Conservation (phyloP, 257 asterid genomes). For the Nicotiana noctiflora region DNA sequence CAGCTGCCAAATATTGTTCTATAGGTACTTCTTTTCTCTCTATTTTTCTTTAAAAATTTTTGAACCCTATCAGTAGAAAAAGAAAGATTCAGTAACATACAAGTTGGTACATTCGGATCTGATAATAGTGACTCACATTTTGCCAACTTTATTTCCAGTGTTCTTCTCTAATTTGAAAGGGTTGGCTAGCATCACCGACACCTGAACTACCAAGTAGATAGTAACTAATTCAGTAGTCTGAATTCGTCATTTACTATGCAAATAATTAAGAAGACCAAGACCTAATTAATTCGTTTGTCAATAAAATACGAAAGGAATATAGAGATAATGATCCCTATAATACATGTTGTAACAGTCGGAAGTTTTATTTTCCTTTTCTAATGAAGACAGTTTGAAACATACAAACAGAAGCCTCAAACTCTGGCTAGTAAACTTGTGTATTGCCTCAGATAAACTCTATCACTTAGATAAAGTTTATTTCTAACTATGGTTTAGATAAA, state of each 20-base stretch:
- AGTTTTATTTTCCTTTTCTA: neutral
- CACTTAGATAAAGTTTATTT: too few species aligned
- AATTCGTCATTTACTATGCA: neutral
- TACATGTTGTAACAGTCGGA: neutral
- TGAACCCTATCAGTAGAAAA: too few species aligned
- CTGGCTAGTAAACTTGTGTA: neutral
- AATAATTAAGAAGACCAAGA: neutral
- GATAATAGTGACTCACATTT: neutral
- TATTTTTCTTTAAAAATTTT: too few species aligned
- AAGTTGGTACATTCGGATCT: neutral
- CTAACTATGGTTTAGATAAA: neutral
- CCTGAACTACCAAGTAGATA: neutral
- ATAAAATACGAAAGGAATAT: neutral
- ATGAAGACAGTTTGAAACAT: neutral
- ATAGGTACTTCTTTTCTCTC: too few species aligned
- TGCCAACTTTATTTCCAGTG: neutral
- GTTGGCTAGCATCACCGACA: neutral
- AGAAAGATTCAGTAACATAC: neutral
- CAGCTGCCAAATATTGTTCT: too few species aligned
- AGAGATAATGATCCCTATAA: neutral
- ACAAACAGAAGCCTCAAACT: neutral
- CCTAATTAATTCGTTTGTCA: neutral
- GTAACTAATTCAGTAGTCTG: neutral
- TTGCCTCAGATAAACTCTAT: neutral
- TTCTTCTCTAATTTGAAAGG: neutral